Base-by-base conservation (phyloP, 495 filamentous ascomycete genomes). In the Lentithecium fluviatile region DNA sequence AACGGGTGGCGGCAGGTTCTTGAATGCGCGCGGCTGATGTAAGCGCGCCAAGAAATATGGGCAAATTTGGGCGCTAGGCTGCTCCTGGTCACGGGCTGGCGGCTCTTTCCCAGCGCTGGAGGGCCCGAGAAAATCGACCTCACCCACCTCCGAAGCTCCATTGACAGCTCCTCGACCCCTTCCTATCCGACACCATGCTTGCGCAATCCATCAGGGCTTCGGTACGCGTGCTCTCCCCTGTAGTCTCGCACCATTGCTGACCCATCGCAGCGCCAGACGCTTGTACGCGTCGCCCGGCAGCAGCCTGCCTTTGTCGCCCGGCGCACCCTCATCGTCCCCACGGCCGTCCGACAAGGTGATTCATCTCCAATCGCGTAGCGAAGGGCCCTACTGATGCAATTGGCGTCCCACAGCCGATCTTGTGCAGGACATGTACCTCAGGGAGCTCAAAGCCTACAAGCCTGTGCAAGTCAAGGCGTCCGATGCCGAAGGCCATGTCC, bases 371-470 rank as follows among this genome's bases (percentile, higher is more conserved):
- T 58, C 20, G 43, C 48, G 49, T 47, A 36, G 17, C 24, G 48
- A 17, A 45, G 26, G 38, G 10, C 36, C 8, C 12, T 23, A 46
- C 59, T 58, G 48, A 55, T 34, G n/a, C 56, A 52, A 61, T 64
- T 64, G 56, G 58, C 3, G 13, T 50, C 15, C 26, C 24, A 15
- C 62, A 97, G 95, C 87, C 79, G 94, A 99, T 77, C 81, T 94
- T 64, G 87, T 99, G 66, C 94, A 96, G 78, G 93, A 97, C 65
- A 84, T 99, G 69, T 99, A 97, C 83, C 87, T 99, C 68, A 84
- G 84, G 67, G 93, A 97, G 75, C 85, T 99, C 68, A 91, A 89
- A 75, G 81, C 83, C 76, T 97, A 93, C 86, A 99, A 97, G 81
- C 81, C 88, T 37, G 77, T 87, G 20, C 81, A 86, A 50, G 69